phyloP scores from a whole-genome alignment of 352 stramenopile species.

The Globisporangium uncinulatum region DNA sequence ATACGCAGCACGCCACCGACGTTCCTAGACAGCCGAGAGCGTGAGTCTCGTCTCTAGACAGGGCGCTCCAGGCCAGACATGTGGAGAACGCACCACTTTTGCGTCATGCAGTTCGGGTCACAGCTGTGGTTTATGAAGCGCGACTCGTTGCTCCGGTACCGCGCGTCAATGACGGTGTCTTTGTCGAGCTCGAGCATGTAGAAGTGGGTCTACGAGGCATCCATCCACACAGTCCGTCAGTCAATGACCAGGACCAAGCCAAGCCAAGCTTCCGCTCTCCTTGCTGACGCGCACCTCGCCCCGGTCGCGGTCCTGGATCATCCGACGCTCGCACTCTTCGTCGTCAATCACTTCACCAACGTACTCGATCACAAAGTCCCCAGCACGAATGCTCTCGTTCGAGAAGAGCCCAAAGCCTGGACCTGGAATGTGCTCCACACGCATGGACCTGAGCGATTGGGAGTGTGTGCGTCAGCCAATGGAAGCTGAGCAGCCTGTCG shows the following conservation, averaged over 20 bases:
- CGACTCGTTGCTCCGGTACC: conserved; percentile 88
- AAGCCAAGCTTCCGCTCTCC: too few relatives aligned
- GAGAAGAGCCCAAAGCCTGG: conserved; percentile 89
- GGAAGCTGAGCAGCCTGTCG: too few relatives aligned
- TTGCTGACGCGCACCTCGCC: conserved; percentile 33
- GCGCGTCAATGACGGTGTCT: conserved; percentile 81
- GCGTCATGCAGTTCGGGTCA: conserved; percentile 91
- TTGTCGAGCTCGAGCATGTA: conserved; percentile 89
- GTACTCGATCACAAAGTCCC: conserved; percentile 93
- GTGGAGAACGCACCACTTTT: conserved; percentile 78
- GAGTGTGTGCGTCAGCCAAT: neutral
- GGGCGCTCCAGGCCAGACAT: too few relatives aligned
- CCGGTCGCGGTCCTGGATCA: conserved; percentile 49
- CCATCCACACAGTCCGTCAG: neutral
- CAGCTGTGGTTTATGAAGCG: conserved; percentile 97
- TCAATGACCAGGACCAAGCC: neutral
- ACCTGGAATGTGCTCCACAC: conserved; percentile 69
- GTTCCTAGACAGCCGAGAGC: conserved; percentile 29
- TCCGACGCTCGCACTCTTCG: conserved; percentile 57
- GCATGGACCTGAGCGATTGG: conserved; percentile 19
- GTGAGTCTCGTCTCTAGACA: neutral
- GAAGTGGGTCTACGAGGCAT: conserved; percentile 43
- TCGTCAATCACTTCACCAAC: conserved; percentile 92
- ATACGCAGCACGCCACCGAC: conserved; percentile 69
- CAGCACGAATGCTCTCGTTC: conserved; percentile 64